Evolutionary conservation across 1,139 yeast genomes (phyloP), one percentile per base, ranked within the genome.

Genomic region (Debaryomycetaceae sp.): DNA sequence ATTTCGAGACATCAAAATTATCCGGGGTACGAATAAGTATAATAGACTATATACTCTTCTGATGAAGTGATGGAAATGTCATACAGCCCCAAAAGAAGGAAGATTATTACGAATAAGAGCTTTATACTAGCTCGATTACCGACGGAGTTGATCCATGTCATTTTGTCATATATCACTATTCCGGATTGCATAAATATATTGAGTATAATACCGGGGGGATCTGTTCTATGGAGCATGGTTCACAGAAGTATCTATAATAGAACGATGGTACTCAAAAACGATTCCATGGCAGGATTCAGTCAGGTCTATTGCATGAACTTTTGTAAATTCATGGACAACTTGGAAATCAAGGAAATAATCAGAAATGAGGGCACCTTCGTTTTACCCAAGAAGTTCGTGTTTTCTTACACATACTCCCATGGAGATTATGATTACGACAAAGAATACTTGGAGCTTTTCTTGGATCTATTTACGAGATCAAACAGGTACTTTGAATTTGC

Each of bases 171-270:
- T 39, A 42, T 55, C 14, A 40, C 50, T 13, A 48, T 55, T 6
- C 38, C 50, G 24, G 49, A 47, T 33, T 54, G 59, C 42, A 51
- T 51, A 37, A 34, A 40, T 5, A 20, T 55, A 13, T 37, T 42
- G 6, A 31, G 43, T 8, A 24, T 27, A n/a, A 37, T 42, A 24
- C 45, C 48, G 4, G 34, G 30, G 20, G 17, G 7, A 9, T 31
- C 46, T n/a, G 13, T 30, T 34, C 31, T 39, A n/a, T 42, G 47
- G 6, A 39, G 37, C 22, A 20, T 47, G 6, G 36, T 47, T 5
- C 38, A 47, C 30, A 20, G 47, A 34, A 45, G 46, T 22, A 45
- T 47, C n/a, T 54, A 53, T 42, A 57, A 52, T 33, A 41, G 58
- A 34, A 43, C 52, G 36, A 37, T 53, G 6, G 24, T 41, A 11